A percentile compares a stretch with the other conserved stretches of the same genome.
Conservation (phyloP, 176 grass and related monocot species). For the Rhynchospora breviuscula region DNA sequence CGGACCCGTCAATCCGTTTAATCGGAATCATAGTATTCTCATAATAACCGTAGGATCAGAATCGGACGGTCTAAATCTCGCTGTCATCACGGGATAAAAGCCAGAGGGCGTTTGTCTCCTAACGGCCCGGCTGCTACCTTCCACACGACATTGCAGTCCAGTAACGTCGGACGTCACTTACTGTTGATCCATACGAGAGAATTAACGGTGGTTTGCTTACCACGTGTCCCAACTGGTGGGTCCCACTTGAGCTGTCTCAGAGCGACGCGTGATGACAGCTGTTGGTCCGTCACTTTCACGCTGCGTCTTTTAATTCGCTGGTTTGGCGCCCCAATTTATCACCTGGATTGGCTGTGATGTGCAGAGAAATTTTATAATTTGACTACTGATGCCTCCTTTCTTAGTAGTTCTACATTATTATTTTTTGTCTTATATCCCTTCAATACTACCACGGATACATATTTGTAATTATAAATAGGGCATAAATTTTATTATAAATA, state of each 20-base stretch:
- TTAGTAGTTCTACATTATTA: too few relatives aligned
- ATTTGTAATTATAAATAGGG: too few relatives aligned
- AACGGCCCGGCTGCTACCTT: conserved; percentile 6
- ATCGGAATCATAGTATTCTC: not conserved
- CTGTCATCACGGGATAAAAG: not conserved
- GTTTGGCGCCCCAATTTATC: not conserved
- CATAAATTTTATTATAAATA: too few relatives aligned
- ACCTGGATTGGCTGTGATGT: not conserved
- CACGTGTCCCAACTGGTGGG: not conserved
- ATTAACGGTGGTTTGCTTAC: not conserved
- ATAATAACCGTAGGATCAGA: not conserved
- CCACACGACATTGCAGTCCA: not conserved
- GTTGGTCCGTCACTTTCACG: conserved; percentile 16
- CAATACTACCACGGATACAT: too few relatives aligned
- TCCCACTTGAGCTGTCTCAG: conserved; percentile 14
- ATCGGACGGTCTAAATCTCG: not conserved
- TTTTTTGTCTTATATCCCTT: too few relatives aligned
- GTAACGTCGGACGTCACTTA: not conserved
- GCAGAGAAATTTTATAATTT: too few relatives aligned
- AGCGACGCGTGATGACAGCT: conserved; percentile 1
- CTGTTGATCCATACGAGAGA: not conserved
- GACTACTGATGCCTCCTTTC: too few relatives aligned
- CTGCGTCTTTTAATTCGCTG: not conserved
- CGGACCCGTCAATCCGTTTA: not conserved
- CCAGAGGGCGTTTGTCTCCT: not conserved